phyloP scores from a whole-genome alignment of 306 rosid genomes.

The Arachis stenosperma region DNA sequence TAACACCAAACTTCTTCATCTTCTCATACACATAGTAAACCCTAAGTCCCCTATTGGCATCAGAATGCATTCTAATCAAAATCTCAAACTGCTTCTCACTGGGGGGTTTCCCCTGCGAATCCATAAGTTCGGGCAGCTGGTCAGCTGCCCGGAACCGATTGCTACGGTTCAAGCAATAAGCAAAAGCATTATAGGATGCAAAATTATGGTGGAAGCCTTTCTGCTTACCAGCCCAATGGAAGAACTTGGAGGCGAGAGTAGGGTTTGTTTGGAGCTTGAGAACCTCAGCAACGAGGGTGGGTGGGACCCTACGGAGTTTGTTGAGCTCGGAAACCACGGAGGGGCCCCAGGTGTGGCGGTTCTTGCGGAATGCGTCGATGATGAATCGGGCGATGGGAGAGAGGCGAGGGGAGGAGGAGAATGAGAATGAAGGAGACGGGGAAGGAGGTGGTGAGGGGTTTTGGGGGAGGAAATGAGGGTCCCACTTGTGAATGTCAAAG shows the following conservation, averaged over 20 bases:
- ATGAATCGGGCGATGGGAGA: conserved; percentile 82
- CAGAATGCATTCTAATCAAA: conserved; percentile 71
- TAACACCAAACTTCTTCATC: conserved; percentile 77
- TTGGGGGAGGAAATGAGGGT: conserved; percentile 55
- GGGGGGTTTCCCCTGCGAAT: conserved; percentile 78
- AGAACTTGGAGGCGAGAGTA: conserved; percentile 64
- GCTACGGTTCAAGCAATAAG: conserved; percentile 70
- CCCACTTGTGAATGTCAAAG: conserved; percentile 69
- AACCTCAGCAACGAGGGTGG: conserved; percentile 73
- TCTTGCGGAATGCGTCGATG: conserved; percentile 66
- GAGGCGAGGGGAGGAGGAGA: conserved; percentile 52
- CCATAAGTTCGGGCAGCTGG: conserved; percentile 79
- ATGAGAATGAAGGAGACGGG: conserved; percentile 25
- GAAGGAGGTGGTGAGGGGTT: conserved; percentile 30
- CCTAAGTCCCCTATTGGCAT: conserved; percentile 74
- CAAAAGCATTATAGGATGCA: conserved; percentile 73
- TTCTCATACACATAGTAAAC: conserved; percentile 70
- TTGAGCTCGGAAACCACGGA: conserved; percentile 61
- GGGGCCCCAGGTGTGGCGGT: conserved; percentile 60
- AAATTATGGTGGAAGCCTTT: conserved; percentile 71
- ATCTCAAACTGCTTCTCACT: conserved; percentile 91
- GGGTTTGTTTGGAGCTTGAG: conserved; percentile 65
- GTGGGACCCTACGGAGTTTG: conserved; percentile 81
- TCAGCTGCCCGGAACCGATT: conserved; percentile 63
- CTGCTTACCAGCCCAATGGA: conserved; percentile 80